A percentile compares a stretch with the other conserved stretches of the same genome.
Conservation (phyloP, 805 yeast genomes). For the Huiozyma sinensis region DNA sequence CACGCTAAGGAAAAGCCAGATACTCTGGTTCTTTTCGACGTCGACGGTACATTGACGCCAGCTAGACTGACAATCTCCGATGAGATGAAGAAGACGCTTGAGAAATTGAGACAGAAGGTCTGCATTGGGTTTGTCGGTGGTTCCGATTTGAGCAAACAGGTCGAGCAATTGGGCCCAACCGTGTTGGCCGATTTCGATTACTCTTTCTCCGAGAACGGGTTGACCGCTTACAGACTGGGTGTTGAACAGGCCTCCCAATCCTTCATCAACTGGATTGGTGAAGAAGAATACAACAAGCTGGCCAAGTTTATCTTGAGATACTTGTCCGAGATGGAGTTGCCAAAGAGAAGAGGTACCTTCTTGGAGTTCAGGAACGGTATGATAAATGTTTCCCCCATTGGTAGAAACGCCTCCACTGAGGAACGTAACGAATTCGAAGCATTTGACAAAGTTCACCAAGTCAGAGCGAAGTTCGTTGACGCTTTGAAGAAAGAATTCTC, state of each 20-base stretch:
- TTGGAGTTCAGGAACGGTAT: constrained; percentile 98
- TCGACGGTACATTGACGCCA: constrained; percentile 96
- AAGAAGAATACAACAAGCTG: constrained; percentile 83
- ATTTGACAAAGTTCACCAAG: constrained; percentile 66
- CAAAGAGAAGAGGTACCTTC: constrained; percentile 97
- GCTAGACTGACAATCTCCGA: constrained; percentile 74
- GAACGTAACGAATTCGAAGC: constrained; percentile 91
- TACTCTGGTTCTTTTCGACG: constrained; percentile 87
- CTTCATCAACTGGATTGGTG: constrained; percentile 92
- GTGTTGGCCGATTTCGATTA: constrained; percentile 79
- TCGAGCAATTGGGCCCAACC: constrained; percentile 84
- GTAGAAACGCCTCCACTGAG: constrained; percentile 91
- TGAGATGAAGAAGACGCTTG: constrained; percentile 65
- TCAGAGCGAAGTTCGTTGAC: constrained; percentile 75
- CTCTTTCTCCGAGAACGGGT: constrained; percentile 95
- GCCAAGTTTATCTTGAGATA: constrained; percentile 78
- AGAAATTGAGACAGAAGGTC: constrained; percentile 76
- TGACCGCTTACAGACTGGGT: constrained; percentile 93
- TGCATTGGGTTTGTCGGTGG: constrained; percentile 98
- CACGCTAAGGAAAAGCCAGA: constrained; percentile 79
- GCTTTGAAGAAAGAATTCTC: constrained; percentile 79
- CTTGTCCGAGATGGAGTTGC: constrained; percentile 77
- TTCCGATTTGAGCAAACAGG: constrained; percentile 85
- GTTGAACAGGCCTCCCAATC: constrained; percentile 83
- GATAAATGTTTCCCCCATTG: constrained; percentile 96